phyloP scores from a whole-genome alignment of 2,329 filamentous ascomycete genomes.

The Drechslerella coelobrocha region DNA sequence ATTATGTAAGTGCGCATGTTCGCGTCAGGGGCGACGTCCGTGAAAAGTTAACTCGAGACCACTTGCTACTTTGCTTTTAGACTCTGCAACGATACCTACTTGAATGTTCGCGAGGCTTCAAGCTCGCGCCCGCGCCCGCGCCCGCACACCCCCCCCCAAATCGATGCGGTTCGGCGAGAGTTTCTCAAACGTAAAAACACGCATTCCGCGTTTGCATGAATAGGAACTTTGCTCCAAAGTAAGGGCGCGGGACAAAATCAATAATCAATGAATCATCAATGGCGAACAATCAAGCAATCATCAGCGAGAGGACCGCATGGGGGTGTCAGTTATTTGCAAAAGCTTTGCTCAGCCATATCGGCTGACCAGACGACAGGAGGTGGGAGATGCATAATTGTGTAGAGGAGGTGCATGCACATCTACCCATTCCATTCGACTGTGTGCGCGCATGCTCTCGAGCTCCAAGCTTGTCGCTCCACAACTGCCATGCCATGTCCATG shows the following conservation, averaged over 20 bases:
- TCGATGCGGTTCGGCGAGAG: too few relatives aligned
- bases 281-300: background rate
- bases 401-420: background rate
- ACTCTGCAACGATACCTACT: too few relatives aligned
- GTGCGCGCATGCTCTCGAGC: background rate
- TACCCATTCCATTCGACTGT: background rate
- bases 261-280: background rate
- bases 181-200: too few relatives aligned
- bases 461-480: conserved; percentile 15
- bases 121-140: too few relatives aligned
- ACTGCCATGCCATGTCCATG: conserved; percentile 2
- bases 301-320: background rate
- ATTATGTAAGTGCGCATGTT: background rate
- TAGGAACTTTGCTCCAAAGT: background rate
- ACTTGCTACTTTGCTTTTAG: too few relatives aligned
- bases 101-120: background rate
- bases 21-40: background rate
- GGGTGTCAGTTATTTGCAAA: background rate
- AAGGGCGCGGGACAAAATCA: background rate
- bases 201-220: conserved; percentile 1
- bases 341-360: background rate
- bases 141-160: too few relatives aligned
- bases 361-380: conserved; percentile 3
- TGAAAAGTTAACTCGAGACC: background rate
- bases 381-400: background rate